Evolutionary conservation across 208 protist species (phyloP).

Genomic region (Herpetomonas samuelpessoai): DNA sequence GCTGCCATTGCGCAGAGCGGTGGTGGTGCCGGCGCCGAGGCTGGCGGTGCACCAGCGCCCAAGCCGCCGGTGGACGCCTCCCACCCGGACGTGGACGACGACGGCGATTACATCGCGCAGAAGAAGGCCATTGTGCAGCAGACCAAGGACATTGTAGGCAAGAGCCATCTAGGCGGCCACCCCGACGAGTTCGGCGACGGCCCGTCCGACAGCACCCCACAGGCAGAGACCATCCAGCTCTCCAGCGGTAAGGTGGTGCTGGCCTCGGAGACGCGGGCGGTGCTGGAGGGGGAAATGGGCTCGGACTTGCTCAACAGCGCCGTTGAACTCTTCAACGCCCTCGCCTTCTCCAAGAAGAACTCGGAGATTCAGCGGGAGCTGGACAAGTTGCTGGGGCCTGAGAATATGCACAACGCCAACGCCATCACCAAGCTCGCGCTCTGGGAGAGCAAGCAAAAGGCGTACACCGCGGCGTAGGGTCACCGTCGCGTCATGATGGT

Average conservation of each 20-base stretch:
- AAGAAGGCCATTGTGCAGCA: conserved; percentile 80
- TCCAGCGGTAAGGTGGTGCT: conserved; percentile 50
- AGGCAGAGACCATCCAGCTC: conserved; percentile 71
- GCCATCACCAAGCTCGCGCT: conserved; percentile 82
- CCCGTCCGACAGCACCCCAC: conserved; percentile 40
- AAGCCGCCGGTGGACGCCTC: conserved; percentile 10
- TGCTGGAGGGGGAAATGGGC: conserved; percentile 76
- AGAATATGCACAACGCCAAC: conserved; percentile 73
- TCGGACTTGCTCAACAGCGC: conserved; percentile 55
- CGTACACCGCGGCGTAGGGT: too few species aligned
- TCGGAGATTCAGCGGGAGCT: conserved; percentile 73
- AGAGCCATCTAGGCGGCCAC: conserved; percentile 69
- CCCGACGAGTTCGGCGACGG: conserved; percentile 86
- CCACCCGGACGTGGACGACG: conserved; percentile 80
- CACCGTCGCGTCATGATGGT: too few species aligned
- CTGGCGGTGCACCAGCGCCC: conserved; percentile 5
- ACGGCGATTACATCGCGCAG: conserved; percentile 81
- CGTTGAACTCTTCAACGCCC: conserved; percentile 68
- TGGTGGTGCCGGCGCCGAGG: conserved; percentile 15
- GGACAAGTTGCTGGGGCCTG: conserved; percentile 50
- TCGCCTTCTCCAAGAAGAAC: conserved; percentile 59
- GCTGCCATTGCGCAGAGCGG: conserved; percentile 70
- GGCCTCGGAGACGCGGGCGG: conserved; percentile 44
- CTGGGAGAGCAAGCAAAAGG: conserved; percentile 78
- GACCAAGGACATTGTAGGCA: conserved; percentile 74